Percentiles rank a stretch among this genome's conserved stretches.
phyloP scores from a whole-genome alignment of 2,329 filamentous ascomycete species.

The Cladosporium sphaerospermum region DNA sequence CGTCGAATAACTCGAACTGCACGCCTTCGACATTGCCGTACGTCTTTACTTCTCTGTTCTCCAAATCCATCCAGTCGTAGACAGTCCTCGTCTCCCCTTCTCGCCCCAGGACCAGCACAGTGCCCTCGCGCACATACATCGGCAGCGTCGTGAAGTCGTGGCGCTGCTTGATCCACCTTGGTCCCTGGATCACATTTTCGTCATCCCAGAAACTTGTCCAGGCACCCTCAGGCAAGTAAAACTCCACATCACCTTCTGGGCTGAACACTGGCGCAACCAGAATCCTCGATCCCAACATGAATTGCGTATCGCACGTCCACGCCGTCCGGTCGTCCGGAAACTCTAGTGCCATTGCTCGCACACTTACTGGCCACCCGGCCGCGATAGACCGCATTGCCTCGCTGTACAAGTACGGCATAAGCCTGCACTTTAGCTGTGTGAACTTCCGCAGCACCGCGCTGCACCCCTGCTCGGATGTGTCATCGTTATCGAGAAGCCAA shows the following conservation, averaged over 20 bases:
- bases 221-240: slow-evolving; percentile 54
- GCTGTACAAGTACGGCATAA: slow-evolving; percentile 54
- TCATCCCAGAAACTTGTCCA: slow-evolving; percentile 48
- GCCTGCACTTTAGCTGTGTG: slow-evolving; percentile 47
- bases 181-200: slow-evolving; percentile 33
- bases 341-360: slow-evolving; percentile 62
- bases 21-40: slow-evolving; percentile 33
- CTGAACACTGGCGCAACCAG: slow-evolving; percentile 60
- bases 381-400: slow-evolving; percentile 46
- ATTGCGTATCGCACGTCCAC: slow-evolving; percentile 64
- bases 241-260: slow-evolving; percentile 56
- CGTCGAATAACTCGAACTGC: slow-evolving; percentile 32
- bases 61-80: slow-evolving; percentile 34
- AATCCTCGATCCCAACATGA: slow-evolving; percentile 63
- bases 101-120: slow-evolving; percentile 35
- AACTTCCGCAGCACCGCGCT: slow-evolving; percentile 50
- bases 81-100: slow-evolving; percentile 30
- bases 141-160: slow-evolving; percentile 36
- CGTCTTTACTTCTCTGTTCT: slow-evolving; percentile 32
- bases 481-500: slow-evolving; percentile 64
- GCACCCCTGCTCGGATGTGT: slow-evolving; percentile 40
- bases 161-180: slow-evolving; percentile 39
- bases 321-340: slow-evolving; percentile 64
- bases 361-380: slow-evolving; percentile 52
- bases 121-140: slow-evolving; percentile 37